phyloP scores from a whole-genome alignment of 129 eudicot genomes.

The Pulicaria dysenterica region DNA sequence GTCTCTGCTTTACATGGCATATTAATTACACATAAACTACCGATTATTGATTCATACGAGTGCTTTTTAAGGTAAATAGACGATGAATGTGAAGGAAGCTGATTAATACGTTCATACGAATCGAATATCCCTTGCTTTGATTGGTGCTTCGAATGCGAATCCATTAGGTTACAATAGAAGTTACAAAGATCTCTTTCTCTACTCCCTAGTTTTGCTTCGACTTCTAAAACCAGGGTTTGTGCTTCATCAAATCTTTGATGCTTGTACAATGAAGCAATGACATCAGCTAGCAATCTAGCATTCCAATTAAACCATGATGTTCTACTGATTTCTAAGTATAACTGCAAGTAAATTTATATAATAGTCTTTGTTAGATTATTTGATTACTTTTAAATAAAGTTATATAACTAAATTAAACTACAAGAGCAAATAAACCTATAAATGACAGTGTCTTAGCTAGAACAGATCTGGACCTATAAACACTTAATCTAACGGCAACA shows the following conservation, averaged over 20 bases:
- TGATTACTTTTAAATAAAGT: too few species aligned
- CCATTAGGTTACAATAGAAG: slow-evolving; percentile 60
- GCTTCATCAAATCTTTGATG: slow-evolving; percentile 59
- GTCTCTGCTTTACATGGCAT: slow-evolving; percentile 63
- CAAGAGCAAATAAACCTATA: too few species aligned
- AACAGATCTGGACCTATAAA: too few species aligned
- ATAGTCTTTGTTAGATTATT: too few species aligned
- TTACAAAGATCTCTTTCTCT: slow-evolving; percentile 63
- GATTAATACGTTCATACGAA: slow-evolving; percentile 44
- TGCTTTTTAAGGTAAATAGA: slow-evolving; percentile 51
- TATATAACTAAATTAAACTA: too few species aligned
- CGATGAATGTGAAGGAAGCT: slow-evolving; percentile 39
- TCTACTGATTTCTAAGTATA: slow-evolving; percentile 58
- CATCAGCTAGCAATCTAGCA: slow-evolving; percentile 65
- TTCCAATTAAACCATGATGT: slow-evolving; percentile 85
- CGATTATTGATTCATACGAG: slow-evolving; percentile 58
- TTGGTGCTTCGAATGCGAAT: slow-evolving; percentile 54
- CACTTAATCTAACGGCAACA: too few species aligned
- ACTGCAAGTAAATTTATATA: slow-evolving; percentile 43
- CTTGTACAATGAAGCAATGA: slow-evolving; percentile 61
- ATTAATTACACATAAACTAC: slow-evolving; percentile 54
- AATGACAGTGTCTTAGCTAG: too few species aligned
- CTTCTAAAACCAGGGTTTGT: slow-evolving; percentile 47
- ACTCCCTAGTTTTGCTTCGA: slow-evolving; percentile 38
- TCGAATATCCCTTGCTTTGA: slow-evolving; percentile 50